A percentile compares a stretch with the other conserved stretches of the same genome.
phyloP scores from a whole-genome alignment of 352 stramenopile genomes.

The Phytophthora podocarpi region DNA sequence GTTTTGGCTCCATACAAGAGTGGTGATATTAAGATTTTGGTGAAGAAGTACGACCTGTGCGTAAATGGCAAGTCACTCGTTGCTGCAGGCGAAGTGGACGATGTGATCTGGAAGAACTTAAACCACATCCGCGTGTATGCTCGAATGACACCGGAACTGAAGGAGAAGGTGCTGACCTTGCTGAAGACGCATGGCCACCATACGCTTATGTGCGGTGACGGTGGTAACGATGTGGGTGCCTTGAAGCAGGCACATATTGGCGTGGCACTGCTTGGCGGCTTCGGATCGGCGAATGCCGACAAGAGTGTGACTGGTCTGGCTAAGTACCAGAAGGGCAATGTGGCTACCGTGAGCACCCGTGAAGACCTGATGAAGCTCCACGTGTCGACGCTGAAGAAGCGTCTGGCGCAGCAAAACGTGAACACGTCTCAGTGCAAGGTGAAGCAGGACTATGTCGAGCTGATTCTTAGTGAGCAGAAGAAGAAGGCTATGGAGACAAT shows the following conservation, averaged over 20 bases:
- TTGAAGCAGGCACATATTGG: conserved; percentile 93
- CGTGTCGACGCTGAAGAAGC: conserved; percentile 86
- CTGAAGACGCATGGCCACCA: conserved; percentile 93
- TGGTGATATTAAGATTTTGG: conserved; percentile 56
- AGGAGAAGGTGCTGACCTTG: conserved; percentile 95
- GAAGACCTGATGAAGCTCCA: conserved; percentile 88
- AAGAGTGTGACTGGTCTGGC: conserved; percentile 82
- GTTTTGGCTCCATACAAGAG: conserved; percentile 72
- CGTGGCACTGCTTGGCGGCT: conserved; percentile 80
- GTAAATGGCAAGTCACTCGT: conserved; percentile 82
- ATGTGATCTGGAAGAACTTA: conserved; percentile 83
- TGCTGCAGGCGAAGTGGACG: conserved; percentile 76
- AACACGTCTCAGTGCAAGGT: conserved; percentile 73
- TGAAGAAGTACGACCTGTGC: conserved; percentile 88
- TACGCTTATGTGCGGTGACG: conserved; percentile 98
- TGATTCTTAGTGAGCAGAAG: conserved; percentile 74
- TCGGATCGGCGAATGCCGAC: conserved; percentile 86
- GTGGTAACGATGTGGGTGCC: conserved; percentile 97
- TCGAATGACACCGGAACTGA: conserved; percentile 96
- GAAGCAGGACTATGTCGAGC: conserved; percentile 83
- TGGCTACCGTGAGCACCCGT: conserved; percentile 49
- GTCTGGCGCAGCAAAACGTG: conserved; percentile 66
- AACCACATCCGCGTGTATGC: conserved; percentile 94
- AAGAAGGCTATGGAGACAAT: conserved; percentile 55
- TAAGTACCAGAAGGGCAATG: conserved; percentile 79